Percentiles rank a stretch among this genome's conserved stretches.
Conservation (phyloP, 805 yeast species). For the Komagataella pseudopastoris region DNA sequence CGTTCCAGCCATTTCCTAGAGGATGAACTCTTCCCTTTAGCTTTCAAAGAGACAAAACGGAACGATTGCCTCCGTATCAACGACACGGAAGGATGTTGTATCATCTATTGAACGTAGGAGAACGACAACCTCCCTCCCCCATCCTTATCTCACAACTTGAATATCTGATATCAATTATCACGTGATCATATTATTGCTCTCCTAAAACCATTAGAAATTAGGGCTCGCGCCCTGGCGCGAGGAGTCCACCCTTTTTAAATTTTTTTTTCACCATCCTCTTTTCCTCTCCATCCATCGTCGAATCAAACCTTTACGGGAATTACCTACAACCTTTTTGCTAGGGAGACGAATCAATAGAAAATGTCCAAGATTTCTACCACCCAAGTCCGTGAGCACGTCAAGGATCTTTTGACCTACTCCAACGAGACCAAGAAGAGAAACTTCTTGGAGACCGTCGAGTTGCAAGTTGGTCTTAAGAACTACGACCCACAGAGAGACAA, state of each 20-base stretch:
- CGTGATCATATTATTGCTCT: background rate
- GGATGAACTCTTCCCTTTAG: conserved; percentile 15
- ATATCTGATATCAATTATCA: background rate
- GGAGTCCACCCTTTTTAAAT: background rate
- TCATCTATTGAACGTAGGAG: background rate
- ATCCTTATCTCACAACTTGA: background rate
- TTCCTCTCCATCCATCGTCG: conserved; percentile 25
- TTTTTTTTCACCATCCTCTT: conserved; percentile 1
- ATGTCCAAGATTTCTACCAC: conserved; percentile 87
- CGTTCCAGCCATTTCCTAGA: conserved; percentile 68
- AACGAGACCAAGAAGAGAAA: conserved; percentile 98
- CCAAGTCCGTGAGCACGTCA: conserved; percentile 95
- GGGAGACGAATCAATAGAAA: conserved; percentile 58
- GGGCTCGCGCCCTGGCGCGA: background rate
- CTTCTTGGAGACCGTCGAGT: conserved; percentile 99
- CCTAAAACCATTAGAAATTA: background rate
- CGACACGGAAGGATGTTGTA: background rate
- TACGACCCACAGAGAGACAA: conserved; percentile 99
- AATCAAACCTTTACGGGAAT: conserved; percentile 26
- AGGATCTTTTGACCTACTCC: conserved; percentile 81
- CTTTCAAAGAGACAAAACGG: background rate
- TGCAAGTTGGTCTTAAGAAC: conserved; percentile 99
- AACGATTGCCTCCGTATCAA: background rate
- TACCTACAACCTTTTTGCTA: conserved; percentile 32
- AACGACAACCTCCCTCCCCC: background rate